A percentile compares a stretch with the other conserved stretches of the same genome.
Evolutionary conservation across 2,329 filamentous ascomycete species (phyloP).

Genomic region (Metarhizium humberi): DNA sequence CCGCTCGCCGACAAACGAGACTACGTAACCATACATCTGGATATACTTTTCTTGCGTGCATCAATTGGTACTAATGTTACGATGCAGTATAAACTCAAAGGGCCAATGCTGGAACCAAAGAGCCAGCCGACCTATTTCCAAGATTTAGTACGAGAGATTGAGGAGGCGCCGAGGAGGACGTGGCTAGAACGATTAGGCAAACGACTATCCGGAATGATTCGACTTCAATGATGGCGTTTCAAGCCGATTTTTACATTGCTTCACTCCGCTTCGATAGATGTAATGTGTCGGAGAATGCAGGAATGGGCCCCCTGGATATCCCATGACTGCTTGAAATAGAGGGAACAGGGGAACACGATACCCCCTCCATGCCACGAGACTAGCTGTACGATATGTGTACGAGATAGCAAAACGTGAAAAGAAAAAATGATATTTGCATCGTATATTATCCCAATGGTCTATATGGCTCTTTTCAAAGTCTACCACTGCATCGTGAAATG

Average conservation of each 20-base stretch:
- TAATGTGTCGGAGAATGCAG: not conserved
- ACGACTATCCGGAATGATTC: conserved; percentile 48
- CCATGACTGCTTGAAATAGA: not conserved
- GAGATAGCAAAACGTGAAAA: conserved; percentile 6
- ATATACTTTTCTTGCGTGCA: not conserved
- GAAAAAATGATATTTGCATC: conserved; percentile 4
- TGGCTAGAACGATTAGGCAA: conserved; percentile 44
- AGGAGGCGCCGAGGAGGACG: conserved; percentile 50
- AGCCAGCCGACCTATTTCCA: conserved; percentile 57
- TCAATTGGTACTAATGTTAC: not conserved
- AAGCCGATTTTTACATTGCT: too few species aligned
- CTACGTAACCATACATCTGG: not conserved
- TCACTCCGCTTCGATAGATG: not conserved
- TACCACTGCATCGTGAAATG: not conserved
- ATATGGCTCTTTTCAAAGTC: not conserved
- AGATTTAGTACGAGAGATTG: conserved; percentile 51
- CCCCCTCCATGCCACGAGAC: not conserved
- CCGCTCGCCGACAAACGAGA: not conserved
- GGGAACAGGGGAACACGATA: conserved; percentile 2
- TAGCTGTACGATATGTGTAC: conserved; percentile 9
- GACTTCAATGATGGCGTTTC: conserved; percentile 35
- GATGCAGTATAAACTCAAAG: conserved; percentile 30
- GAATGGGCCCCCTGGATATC: not conserved
- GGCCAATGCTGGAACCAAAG: conserved; percentile 44
- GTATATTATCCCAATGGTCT: not conserved